Percentiles rank a stretch among this genome's conserved stretches.
These are phyloP conservation scores for Phanerochaete carnosa DNA, from an alignment of 768 basidiomycete species.

Conservation along the genomic window DNA sequence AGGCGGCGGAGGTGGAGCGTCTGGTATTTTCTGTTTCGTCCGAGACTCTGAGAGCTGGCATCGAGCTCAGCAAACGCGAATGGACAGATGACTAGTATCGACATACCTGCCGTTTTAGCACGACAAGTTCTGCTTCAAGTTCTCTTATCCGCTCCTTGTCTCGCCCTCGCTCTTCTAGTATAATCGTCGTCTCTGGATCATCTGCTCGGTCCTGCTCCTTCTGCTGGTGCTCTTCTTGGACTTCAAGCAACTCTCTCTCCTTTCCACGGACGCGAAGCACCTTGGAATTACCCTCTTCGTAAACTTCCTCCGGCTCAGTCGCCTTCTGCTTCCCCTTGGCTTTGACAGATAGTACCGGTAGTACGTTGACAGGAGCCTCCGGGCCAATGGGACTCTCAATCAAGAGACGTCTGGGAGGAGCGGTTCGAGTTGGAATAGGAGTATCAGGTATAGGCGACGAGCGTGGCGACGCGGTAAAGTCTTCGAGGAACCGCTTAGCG, in stretches of 20 bases:
- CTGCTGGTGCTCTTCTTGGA: slow-evolving; percentile 44
- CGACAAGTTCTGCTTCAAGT: slow-evolving; percentile 64
- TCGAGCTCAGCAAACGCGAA: not conserved
- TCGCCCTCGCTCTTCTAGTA: slow-evolving; percentile 40
- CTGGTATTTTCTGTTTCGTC: not conserved
- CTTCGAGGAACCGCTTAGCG: slow-evolving; percentile 3
- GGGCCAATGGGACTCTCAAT: not conserved
- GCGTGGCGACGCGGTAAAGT: slow-evolving; percentile 2
- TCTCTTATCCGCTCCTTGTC: slow-evolving; percentile 63
- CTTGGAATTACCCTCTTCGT: slow-evolving; percentile 40
- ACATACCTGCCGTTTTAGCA: slow-evolving; percentile 50
- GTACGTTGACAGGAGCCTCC: not conserved
- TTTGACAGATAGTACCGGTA: slow-evolving; percentile 1
- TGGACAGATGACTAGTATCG: not conserved
- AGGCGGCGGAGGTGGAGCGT: slow-evolving; percentile 42
- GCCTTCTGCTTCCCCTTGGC: slow-evolving; percentile 30
- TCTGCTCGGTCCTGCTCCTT: slow-evolving; percentile 30
- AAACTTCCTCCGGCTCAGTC: slow-evolving; percentile 13
- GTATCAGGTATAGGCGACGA: slow-evolving; percentile 4
- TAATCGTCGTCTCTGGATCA: slow-evolving; percentile 30
- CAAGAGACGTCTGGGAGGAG: not conserved
- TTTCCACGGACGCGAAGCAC: slow-evolving; percentile 52
- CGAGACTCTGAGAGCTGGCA: slow-evolving; percentile 8
- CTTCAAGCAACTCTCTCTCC: slow-evolving; percentile 59
- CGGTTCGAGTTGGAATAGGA: not conserved